These are phyloP conservation scores for Phytophthora cactorum DNA, from an alignment of 352 stramenopile species.

Conservation along the genomic window DNA sequence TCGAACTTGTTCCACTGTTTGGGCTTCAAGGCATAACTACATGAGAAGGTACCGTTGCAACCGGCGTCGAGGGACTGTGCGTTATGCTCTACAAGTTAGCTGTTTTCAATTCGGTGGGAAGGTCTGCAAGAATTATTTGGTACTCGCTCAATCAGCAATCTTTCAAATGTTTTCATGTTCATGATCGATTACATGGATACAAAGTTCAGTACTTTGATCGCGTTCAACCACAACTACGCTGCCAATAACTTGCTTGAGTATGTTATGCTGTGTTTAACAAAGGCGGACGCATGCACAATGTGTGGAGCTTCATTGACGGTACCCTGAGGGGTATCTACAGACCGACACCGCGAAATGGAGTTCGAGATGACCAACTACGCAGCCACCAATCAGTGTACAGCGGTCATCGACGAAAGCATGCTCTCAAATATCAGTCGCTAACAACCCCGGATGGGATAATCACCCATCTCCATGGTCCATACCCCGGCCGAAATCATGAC, in stretches of 20 bases:
- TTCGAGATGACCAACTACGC: neutral
- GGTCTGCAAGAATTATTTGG: neutral
- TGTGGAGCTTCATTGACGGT: neutral
- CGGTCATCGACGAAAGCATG: conserved; percentile 34
- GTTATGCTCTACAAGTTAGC: neutral
- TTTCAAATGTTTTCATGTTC: neutral
- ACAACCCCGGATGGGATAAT: conserved; percentile 26
- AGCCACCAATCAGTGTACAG: conserved; percentile 27
- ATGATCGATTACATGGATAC: neutral
- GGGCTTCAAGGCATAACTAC: neutral
- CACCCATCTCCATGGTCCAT: neutral
- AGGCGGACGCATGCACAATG: neutral
- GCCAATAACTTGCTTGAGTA: neutral
- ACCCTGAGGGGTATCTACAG: neutral
- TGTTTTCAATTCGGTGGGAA: neutral
- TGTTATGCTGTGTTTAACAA: neutral
- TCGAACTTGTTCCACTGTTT: neutral
- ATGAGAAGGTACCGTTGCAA: neutral
- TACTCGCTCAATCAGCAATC: neutral
- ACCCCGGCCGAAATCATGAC: neutral
- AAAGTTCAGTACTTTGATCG: neutral
- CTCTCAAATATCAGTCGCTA: conserved; percentile 29
- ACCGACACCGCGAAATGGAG: neutral
- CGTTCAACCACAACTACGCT: neutral
- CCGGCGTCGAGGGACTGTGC: neutral